Evolutionary conservation across 2,329 filamentous ascomycete genomes (phyloP), one percentile per base, ranked within the genome.

Genomic region (Venturia nashicola): DNA sequence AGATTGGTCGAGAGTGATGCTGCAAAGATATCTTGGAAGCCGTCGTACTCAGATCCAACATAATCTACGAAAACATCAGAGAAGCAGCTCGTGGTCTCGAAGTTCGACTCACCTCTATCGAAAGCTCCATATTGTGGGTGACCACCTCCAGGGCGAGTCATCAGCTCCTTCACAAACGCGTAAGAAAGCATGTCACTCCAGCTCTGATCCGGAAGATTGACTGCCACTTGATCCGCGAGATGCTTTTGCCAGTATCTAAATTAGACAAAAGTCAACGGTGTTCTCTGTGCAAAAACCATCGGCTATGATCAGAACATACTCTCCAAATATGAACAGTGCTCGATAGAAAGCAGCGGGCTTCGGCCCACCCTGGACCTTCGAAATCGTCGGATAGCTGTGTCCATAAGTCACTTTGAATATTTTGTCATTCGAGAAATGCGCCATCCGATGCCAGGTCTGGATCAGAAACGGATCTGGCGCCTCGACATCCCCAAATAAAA

Each of bases 21-120:
- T 27, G 62, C 61, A 20, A 64, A 64, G 40, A 61, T 51, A 54
- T 64, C 62, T 42, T 64, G 62, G 51, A 64, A 64, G 14, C 62
- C 62, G 18, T 61, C 55, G 27, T 61, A 64, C 18, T 64, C 62
- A 8, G 54, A 34, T 14, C 48, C 61, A 27, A 48, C 61, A n/a
- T 63, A 63, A 23, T 61, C 59, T 57, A 36, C 8, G 18, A 32
- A 3, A 8, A 14, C 8, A 60, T 9, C 7, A 20, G 32, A 23
- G 27, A n/a, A 11, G 27, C 32, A 40, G 14, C 40, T 42, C 40
- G 14, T 36, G 40, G 36, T 5, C 36, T 60, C 18, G 12, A 14
- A 20, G n/a, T 42, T n/a, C 23, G 36, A 42, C 59, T 60, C 16
- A 60, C 42, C 36, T 48, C 61, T 46, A 43, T 62, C 61, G 32